A percentile compares a stretch with the other conserved stretches of the same genome.
Conservation (phyloP, 1,284 basidiomycete genomes). For the Meira miltonrushii region DNA sequence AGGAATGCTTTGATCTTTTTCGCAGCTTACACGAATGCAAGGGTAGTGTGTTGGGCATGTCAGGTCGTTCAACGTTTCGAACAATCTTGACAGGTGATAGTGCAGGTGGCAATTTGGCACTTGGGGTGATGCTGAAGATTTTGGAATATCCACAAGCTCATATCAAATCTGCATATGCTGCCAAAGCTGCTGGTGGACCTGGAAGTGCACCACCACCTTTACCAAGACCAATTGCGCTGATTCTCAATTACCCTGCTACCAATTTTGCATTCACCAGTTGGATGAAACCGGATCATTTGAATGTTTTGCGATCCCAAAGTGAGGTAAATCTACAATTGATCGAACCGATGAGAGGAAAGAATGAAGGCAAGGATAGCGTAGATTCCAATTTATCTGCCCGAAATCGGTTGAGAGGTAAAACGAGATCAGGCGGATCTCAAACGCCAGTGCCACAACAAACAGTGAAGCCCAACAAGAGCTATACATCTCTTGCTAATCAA, state of each 20-base stretch:
- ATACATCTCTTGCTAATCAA: slow-evolving; percentile 32
- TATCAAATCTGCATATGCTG: slow-evolving; percentile 33
- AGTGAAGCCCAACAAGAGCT: slow-evolving; percentile 17
- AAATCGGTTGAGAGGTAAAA: neutral
- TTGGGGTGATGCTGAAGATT: slow-evolving; percentile 36
- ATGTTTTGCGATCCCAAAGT: slow-evolving; percentile 64
- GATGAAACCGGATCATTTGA: slow-evolving; percentile 85
- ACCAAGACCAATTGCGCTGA: slow-evolving; percentile 68
- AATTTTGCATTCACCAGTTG: slow-evolving; percentile 90
- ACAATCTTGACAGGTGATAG: slow-evolving; percentile 41
- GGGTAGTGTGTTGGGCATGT: slow-evolving; percentile 76
- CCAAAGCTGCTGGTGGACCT: slow-evolving; percentile 13
- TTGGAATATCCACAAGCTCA: slow-evolving; percentile 42
- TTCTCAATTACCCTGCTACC: slow-evolving; percentile 67
- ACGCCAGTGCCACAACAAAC: neutral
- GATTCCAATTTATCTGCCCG: neutral
- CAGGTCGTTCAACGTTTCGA: slow-evolving; percentile 28
- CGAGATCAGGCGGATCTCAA: neutral
- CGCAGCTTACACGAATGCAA: slow-evolving; percentile 72
- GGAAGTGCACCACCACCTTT: slow-evolving; percentile 41
- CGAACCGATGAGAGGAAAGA: slow-evolving; percentile 15
- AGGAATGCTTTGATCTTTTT: slow-evolving; percentile 58
- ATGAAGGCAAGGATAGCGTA: neutral
- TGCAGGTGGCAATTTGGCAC: slow-evolving; percentile 41
- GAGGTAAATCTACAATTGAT: slow-evolving; percentile 36